Evolutionary conservation across 1,139 yeast species (phyloP), one percentile per base, ranked within the genome.

Genomic region (Oligophagozyma castellii): DNA sequence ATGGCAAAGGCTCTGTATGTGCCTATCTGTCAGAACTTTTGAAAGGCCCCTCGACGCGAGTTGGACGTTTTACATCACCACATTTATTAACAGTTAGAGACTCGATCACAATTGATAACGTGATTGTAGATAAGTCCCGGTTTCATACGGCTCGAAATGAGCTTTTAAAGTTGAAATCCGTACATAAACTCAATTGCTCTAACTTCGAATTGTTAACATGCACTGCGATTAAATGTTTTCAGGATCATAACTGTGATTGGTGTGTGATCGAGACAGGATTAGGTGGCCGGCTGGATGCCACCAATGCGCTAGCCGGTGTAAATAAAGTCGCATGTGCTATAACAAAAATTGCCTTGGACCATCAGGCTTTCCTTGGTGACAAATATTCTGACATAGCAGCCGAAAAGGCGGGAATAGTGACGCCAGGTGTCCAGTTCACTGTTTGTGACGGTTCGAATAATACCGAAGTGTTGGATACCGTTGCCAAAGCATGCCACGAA

Each of bases 1-100:
- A 86, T 48, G 96, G 96, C 0, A 86, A 86, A 47, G 96, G 96
- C 0, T 81, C 94, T 0, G 81, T 84, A 0, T 71, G 92, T 35
- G 73, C 94, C 0, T 83, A 81, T 47, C 39, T 84, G 5, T 64
- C 84, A 3, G 68, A 83, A 14, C 62, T 77, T 5, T 55, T 81
- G 44, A 29, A 28, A 54, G 59, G 5, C 55, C 70, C 23, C 8
- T 21, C 21, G 6, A 29, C 22, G 22, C 52, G 56, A 18, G 70
- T 73, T 35, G 96, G 95, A 0, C 66, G 76, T 39, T 84, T 84
- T 58, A 81, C 92, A 3, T 77, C 93, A 4, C 96, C 96, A 0
- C 94, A 84, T 56, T 55, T 84, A 42, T 46, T 80, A 2, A 61
- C 69, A 32, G 66, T 77, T 25, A 71, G 78, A 48, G 96, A 86